These are phyloP conservation scores for Endocladia muricata DNA, from an alignment of 31 red algal genomes.

Conservation along the genomic window DNA sequence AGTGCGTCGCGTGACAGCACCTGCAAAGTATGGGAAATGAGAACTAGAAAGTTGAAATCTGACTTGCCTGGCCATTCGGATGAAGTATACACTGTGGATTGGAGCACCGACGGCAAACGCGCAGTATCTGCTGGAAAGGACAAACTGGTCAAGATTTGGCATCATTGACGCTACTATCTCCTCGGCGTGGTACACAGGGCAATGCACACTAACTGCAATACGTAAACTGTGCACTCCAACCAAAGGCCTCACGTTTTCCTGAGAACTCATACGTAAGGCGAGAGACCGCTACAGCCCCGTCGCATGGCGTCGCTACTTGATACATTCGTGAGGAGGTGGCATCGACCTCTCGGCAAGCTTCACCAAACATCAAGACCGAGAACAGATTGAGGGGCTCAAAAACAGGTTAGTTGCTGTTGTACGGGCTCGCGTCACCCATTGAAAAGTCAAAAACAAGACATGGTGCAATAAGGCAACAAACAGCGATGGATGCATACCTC, in stretches of 20 bases:
- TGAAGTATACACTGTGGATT: conserved; percentile 94
- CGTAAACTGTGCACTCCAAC: no score
- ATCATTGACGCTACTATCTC: background rate
- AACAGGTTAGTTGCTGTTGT: background rate
- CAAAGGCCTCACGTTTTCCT: no score
- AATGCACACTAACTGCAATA: no score
- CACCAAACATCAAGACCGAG: background rate
- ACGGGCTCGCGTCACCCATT: background rate
- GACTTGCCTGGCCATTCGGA: conserved; percentile 96
- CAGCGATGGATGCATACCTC: conserved; percentile 48
- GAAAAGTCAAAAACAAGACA: background rate
- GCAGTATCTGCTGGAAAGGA: conserved; percentile 89
- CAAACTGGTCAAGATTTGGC: conserved; percentile 91
- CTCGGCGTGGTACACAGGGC: no score
- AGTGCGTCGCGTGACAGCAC: conserved; percentile 87
- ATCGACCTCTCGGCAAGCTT: conserved; percentile 21
- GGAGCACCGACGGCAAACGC: conserved; percentile 77
- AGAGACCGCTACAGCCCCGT: no score
- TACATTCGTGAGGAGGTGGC: conserved; percentile 22
- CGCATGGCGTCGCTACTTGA: conserved; percentile 15
- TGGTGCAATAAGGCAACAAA: background rate
- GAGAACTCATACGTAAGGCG: no score
- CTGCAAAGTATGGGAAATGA: conserved; percentile 85
- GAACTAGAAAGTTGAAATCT: conserved; percentile 39
- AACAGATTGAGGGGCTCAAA: background rate